phyloP scores from a whole-genome alignment of 805 yeast species.

The Alloascoidea hylecoeti region DNA sequence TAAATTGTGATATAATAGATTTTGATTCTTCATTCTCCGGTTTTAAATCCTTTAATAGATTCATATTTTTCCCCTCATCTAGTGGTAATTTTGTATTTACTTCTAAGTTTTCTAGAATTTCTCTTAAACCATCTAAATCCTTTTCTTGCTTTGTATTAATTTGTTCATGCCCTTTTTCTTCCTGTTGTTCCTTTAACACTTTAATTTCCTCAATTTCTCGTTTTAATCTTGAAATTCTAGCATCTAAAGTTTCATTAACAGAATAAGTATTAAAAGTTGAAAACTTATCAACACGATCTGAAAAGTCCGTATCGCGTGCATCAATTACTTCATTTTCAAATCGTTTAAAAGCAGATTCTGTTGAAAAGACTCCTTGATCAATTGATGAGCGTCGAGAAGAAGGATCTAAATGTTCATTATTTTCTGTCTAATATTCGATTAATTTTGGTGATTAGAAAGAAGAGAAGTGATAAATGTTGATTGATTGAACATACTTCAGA shows the following conservation, averaged over 20 bases:
- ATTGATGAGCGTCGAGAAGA: constrained; percentile 3
- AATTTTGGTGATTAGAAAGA: too few relatives aligned
- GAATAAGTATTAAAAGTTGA: constrained; percentile 4
- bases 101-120: neutral
- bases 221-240: constrained; percentile 8
- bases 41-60: neutral
- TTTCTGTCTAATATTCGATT: too few relatives aligned
- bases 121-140: neutral
- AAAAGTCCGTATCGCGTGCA: constrained; percentile 7
- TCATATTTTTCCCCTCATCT: neutral
- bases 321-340: constrained; percentile 8
- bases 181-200: neutral
- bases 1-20: too few relatives aligned
- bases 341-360: constrained; percentile 2
- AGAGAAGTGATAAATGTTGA: too few relatives aligned
- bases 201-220: constrained; percentile 10
- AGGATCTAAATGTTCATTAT: neutral
- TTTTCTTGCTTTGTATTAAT: neutral
- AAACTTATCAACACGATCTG: constrained; percentile 3
- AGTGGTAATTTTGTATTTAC: neutral
- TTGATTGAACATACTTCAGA: too few relatives aligned
- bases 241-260: constrained; percentile 7
- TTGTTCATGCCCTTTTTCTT: neutral
- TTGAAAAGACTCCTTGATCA: constrained; percentile 2
- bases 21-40: neutral